Conservation (phyloP, 2,329 filamentous ascomycete species). For the Epichloe amarillans region DNA sequence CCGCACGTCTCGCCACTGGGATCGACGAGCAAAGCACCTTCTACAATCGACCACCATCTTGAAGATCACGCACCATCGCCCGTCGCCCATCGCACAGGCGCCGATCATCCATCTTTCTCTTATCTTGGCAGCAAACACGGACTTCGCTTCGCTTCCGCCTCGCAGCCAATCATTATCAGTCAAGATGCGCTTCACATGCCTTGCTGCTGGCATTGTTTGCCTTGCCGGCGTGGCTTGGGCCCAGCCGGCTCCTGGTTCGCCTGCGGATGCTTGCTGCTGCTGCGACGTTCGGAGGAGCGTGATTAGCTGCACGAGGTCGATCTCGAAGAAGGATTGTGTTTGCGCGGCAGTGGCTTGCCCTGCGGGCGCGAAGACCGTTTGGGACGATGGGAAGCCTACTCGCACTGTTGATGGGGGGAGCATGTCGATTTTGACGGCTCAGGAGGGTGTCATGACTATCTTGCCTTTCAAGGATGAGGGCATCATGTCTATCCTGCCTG, state of each 20-base stretch:
- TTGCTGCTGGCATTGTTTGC: conserved; percentile 8
- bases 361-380: conserved; percentile 9
- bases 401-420: background rate
- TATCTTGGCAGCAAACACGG: background rate
- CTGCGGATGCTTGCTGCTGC: conserved; percentile 20
- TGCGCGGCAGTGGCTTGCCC: conserved; percentile 16
- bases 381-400: background rate
- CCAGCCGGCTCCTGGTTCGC: background rate
- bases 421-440: no score
- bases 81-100: background rate
- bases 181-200: conserved; percentile 13
- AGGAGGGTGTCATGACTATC: background rate
- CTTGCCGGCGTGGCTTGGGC: conserved; percentile 3
- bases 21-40: background rate
- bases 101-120: background rate
- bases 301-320: conserved; percentile 14
- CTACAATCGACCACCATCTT: background rate
- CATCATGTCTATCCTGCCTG: fast-evolving
- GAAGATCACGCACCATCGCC: background rate
- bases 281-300: conserved; percentile 14
- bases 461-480: no score
- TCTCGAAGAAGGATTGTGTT: conserved; percentile 12
- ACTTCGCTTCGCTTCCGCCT: background rate
- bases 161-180: background rate
- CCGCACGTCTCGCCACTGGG: no score